Percentiles rank a stretch among this genome's conserved stretches.
Evolutionary conservation across 768 basidiomycete species (phyloP).

Genomic region (Trametes sanguinea): DNA sequence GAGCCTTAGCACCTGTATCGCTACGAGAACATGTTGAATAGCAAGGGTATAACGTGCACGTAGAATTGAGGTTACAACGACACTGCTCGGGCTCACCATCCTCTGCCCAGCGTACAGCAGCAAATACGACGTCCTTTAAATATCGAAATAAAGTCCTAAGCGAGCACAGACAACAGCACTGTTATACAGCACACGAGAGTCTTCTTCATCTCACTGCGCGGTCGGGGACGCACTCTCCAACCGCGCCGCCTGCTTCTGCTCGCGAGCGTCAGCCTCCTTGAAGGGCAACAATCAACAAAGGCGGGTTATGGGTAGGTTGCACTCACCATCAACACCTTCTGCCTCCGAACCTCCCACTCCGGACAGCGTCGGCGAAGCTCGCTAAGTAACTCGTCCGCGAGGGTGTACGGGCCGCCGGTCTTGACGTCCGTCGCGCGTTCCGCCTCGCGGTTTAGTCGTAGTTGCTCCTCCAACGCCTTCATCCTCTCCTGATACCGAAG

Average conservation of each 20-base stretch:
- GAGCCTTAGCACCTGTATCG: no score
- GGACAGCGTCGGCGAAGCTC: conserved; percentile 58
- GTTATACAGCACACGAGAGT: conserved; percentile 14
- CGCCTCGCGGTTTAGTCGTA: conserved; percentile 35
- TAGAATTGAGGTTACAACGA: background rate
- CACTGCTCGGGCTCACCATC: background rate
- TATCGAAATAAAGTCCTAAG: conserved; percentile 25
- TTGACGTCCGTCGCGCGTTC: conserved; percentile 36
- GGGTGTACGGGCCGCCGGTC: conserved; percentile 13
- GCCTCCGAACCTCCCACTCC: conserved; percentile 60
- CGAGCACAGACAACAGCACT: conserved; percentile 8
- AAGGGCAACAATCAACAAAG: background rate
- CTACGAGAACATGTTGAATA: background rate
- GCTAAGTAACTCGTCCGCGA: conserved; percentile 56
- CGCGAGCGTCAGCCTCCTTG: conserved; percentile 6
- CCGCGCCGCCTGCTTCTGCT: conserved; percentile 27
- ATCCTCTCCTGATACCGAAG: conserved; percentile 37
- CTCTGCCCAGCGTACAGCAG: conserved; percentile 1
- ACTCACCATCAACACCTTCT: conserved; percentile 52
- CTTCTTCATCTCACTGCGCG: conserved; percentile 14
- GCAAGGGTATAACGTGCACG: conserved; percentile 5
- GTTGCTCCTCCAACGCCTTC: conserved; percentile 39
- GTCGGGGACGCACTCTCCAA: conserved; percentile 8
- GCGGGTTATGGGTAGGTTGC: background rate
- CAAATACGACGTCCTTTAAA: conserved; percentile 18